Conservation (phyloP, 768 basidiomycete species). For the Kwoniella botswanensis region DNA sequence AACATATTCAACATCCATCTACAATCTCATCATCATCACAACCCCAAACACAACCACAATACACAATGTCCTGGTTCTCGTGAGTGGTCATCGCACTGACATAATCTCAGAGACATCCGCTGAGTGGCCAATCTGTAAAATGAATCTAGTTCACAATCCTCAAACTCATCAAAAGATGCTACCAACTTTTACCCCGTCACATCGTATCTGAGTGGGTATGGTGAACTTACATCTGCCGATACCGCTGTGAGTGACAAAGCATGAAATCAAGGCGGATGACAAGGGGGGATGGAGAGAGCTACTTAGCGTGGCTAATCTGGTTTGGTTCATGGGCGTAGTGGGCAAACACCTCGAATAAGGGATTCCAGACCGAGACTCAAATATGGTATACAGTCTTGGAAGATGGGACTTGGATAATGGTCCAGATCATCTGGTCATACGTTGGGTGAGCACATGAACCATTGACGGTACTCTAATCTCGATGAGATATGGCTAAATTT, state of each 20-base stretch:
- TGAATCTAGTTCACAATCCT: conserved; percentile 20
- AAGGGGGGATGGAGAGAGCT: too few relatives aligned
- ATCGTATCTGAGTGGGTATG: conserved; percentile 53
- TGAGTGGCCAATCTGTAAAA: neutral
- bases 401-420: conserved; percentile 78
- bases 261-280: too few relatives aligned
- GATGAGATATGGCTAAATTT: neutral
- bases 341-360: conserved; percentile 69
- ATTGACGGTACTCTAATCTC: neutral
- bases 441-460: conserved; percentile 70
- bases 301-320: too few relatives aligned
- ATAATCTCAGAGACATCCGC: neutral
- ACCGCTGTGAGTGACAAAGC: conserved; percentile 46
- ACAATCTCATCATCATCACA: neutral
- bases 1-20: neutral
- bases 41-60: neutral
- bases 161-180: conserved; percentile 12
- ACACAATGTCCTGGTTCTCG: conserved; percentile 47
- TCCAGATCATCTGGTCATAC: conserved; percentile 84
- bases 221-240: conserved; percentile 47
- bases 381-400: conserved; percentile 79
- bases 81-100: conserved; percentile 17
- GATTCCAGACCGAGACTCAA: conserved; percentile 91
- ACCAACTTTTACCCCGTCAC: conserved; percentile 83
- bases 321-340: conserved; percentile 61